Conservation (phyloP, 768 basidiomycete genomes). For the Boletales sp. region DNA sequence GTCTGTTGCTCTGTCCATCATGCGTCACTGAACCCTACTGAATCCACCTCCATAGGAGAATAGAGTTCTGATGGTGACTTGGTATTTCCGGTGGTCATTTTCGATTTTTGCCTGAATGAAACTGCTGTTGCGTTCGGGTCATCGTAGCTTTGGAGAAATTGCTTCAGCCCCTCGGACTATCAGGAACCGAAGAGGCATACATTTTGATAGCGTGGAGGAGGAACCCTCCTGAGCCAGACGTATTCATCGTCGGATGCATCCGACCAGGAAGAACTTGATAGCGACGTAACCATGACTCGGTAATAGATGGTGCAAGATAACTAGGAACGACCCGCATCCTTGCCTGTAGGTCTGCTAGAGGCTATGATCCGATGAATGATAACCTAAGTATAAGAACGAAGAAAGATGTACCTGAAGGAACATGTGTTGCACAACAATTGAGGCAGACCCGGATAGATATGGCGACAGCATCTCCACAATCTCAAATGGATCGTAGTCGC, state of each 20-base stretch:
- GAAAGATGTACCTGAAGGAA: constrained; percentile 56
- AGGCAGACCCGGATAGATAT: constrained; percentile 81
- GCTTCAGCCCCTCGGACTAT: not conserved
- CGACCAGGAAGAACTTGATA: constrained; percentile 98
- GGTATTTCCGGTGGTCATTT: constrained; percentile 13
- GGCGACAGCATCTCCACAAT: constrained; percentile 70
- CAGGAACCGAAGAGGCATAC: constrained; percentile 37
- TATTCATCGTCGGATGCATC: constrained; percentile 93
- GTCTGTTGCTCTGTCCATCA: not conserved
- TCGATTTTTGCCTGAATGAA: constrained; percentile 40
- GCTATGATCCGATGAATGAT: constrained; percentile 35
- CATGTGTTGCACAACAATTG: constrained; percentile 84
- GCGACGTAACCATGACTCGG: constrained; percentile 82
- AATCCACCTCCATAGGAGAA: constrained; percentile 17
- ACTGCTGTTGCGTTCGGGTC: constrained; percentile 59
- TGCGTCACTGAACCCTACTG: constrained; percentile 1
- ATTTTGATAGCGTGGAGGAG: constrained; percentile 85
- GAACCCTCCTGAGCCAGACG: constrained; percentile 85
- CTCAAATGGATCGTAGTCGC: constrained; percentile 81
- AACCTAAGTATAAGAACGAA: not conserved
- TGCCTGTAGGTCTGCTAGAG: constrained; percentile 73
- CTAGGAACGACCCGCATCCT: constrained; percentile 61
- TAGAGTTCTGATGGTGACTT: constrained; percentile 1
- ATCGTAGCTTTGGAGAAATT: constrained; percentile 46
- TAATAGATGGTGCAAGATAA: constrained; percentile 75